phyloP scores from a whole-genome alignment of 768 basidiomycete genomes.

The Clitopilus hobsonii region DNA sequence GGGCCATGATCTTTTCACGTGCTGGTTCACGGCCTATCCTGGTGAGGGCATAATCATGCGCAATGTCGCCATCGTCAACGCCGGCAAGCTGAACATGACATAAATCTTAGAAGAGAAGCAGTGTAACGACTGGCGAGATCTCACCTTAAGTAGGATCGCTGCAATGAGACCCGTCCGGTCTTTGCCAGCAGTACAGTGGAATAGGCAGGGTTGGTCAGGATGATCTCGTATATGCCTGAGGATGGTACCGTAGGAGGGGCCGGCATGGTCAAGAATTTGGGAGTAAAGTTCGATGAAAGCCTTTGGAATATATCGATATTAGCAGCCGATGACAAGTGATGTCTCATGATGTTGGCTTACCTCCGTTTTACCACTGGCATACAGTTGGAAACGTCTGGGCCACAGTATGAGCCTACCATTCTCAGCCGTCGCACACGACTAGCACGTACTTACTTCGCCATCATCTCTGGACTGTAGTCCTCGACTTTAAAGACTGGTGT shows the following conservation, averaged over 20 bases:
- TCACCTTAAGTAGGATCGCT: constrained; percentile 66
- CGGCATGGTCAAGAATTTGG: constrained; percentile 75
- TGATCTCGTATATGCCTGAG: constrained; percentile 70
- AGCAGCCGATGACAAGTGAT: neutral
- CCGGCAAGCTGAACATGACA: constrained; percentile 59
- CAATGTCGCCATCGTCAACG: constrained; percentile 59
- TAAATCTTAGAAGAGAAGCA: neutral
- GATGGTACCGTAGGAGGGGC: constrained; percentile 62
- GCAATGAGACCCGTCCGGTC: constrained; percentile 78
- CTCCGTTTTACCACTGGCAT: constrained; percentile 78
- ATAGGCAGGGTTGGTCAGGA: constrained; percentile 59
- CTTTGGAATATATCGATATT: constrained; percentile 27
- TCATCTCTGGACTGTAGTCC: constrained; percentile 80
- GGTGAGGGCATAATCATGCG: constrained; percentile 73
- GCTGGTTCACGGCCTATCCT: constrained; percentile 78
- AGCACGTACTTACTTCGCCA: constrained; percentile 72
- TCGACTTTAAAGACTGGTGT: constrained; percentile 65
- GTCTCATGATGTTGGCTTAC: constrained; percentile 24
- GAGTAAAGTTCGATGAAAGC: constrained; percentile 79
- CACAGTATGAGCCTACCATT: constrained; percentile 20
- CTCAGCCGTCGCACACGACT: constrained; percentile 9
- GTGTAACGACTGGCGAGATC: neutral
- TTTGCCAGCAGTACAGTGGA: constrained; percentile 86
- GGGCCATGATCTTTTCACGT: constrained; percentile 62
- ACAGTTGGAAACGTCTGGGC: constrained; percentile 61